These are phyloP conservation scores for Moesziomyces sp. DNA, from an alignment of 1,284 basidiomycete species.

Conservation along the genomic window DNA sequence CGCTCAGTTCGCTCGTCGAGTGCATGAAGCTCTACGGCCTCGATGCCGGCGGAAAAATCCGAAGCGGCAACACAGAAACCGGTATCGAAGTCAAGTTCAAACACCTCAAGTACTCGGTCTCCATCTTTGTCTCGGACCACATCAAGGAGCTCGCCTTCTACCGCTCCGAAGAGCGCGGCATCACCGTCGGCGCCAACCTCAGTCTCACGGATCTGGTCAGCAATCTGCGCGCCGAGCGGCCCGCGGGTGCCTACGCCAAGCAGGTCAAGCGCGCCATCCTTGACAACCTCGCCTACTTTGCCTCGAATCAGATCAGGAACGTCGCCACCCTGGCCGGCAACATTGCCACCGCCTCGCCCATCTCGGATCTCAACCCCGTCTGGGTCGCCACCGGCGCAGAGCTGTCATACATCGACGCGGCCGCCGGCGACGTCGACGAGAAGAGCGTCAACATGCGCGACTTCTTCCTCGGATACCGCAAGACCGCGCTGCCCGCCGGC, in stretches of 20 bases:
- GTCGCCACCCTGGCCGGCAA: conserved; percentile 67
- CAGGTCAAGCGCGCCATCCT: conserved; percentile 55
- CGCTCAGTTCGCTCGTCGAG: conserved; percentile 49
- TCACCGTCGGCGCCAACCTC: conserved; percentile 64
- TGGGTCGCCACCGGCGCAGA: conserved; percentile 66
- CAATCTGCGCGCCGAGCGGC: conserved; percentile 45
- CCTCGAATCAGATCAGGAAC: conserved; percentile 67
- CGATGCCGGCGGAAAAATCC: conserved; percentile 49
- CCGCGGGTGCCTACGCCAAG: conserved; percentile 18
- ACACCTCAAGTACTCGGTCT: conserved; percentile 58
- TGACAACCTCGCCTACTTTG: conserved; percentile 64
- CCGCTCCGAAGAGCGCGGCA: conserved; percentile 34
- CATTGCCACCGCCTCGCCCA: conserved; percentile 68
- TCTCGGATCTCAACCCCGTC: conserved; percentile 68
- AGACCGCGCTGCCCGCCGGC: conserved; percentile 64
- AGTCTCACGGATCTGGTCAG: conserved; percentile 51
- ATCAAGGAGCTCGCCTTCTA: conserved; percentile 49
- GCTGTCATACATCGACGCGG: conserved; percentile 48
- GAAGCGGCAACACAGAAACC: conserved; percentile 60
- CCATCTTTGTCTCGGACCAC: conserved; percentile 64
- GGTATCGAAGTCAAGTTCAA: conserved; percentile 63
- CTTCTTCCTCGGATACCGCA: conserved; percentile 68
- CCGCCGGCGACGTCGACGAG: conserved; percentile 38
- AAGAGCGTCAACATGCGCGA: conserved; percentile 47
- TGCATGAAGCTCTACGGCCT: conserved; percentile 44